These are phyloP conservation scores for Beta lomatogona DNA, from an alignment of 179 eudicot species.

Conservation along the genomic window DNA sequence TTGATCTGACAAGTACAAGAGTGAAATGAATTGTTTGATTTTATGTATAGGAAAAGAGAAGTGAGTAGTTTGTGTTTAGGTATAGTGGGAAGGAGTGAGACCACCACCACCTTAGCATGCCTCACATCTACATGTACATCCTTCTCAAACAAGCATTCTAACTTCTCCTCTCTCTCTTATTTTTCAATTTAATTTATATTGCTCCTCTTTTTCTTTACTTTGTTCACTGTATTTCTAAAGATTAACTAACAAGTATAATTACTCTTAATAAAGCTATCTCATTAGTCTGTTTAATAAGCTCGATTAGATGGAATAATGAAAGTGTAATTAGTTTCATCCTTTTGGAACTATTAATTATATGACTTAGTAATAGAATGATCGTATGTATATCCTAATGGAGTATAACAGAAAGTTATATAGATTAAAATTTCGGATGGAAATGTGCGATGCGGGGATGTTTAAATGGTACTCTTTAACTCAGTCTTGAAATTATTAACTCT, in stretches of 20 bases:
- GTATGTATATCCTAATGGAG: too few relatives aligned
- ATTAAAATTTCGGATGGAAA: too few relatives aligned
- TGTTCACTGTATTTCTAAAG: neutral
- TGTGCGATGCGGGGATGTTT: too few relatives aligned
- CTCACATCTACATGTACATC: constrained; percentile 30
- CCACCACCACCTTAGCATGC: constrained; percentile 45
- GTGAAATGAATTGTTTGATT: constrained; percentile 26
- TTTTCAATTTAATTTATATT: neutral
- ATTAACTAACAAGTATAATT: constrained; percentile 1
- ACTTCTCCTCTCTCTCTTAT: neutral
- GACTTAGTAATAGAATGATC: too few relatives aligned
- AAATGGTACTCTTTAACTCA: too few relatives aligned
- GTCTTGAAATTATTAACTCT: too few relatives aligned
- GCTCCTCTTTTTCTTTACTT: neutral
- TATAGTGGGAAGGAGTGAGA: constrained; percentile 41
- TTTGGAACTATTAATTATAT: too few relatives aligned
- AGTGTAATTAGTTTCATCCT: too few relatives aligned
- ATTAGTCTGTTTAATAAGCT: neutral
- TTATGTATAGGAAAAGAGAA: constrained; percentile 22
- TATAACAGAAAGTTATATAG: too few relatives aligned
- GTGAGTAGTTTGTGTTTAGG: constrained; percentile 35
- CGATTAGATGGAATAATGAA: too few relatives aligned
- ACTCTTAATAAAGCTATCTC: neutral
- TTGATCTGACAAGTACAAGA: constrained; percentile 16
- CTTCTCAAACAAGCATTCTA: constrained; percentile 65